Base-by-base conservation (phyloP, 805 yeast species). In the Clavispora carvajalis region DNA sequence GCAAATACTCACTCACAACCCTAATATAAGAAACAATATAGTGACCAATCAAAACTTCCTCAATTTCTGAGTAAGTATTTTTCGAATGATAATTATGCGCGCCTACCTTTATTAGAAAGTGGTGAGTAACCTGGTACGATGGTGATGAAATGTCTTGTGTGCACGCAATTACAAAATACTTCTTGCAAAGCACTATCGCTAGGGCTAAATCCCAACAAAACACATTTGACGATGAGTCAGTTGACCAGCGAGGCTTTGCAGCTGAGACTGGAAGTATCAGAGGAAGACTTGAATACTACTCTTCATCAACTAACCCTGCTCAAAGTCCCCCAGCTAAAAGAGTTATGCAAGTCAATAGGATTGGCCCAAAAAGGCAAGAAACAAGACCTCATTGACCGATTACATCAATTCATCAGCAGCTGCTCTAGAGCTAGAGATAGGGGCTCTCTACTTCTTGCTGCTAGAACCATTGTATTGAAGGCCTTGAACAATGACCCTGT, bases 341-440 rank as follows among this genome's bases (percentile, higher is more conserved):
- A 63, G 15, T 52, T 82, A 1, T 73, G 81, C 25, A 65, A 76
- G 33, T 52, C 78, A 1, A 52, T 80, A 13, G 73, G 74, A 2
- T 58, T 82, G 15, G 59, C 77, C 2, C 51, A 65, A 8, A 53
- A 71, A 5, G 95, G 93, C 1, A 63, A 79, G 28, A 87, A 86
- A 58, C 71, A 73, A 16, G 82, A 76, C 24, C 59, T 85, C 11
- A 72, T 73, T 39, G 79, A 76, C 25, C 66, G 88, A 24, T 58
- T 86, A 6, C 55, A 63, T 37, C 62, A 60, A n/a, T 73, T 65
- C 48, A 48, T 80, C 26, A 61, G 62, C 22, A 65, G 62, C 33
- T 79, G 79, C 1, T 51, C 55, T 24, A 62, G 76, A 39, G 16
- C 19, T 1, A 15, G 19, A 15, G 31, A 28, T 1, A 28, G 19